Evolutionary conservation across 139 green algal genomes (phyloP), one percentile per base, ranked within the genome.

Genomic region (Chlamydomonas sp.): DNA sequence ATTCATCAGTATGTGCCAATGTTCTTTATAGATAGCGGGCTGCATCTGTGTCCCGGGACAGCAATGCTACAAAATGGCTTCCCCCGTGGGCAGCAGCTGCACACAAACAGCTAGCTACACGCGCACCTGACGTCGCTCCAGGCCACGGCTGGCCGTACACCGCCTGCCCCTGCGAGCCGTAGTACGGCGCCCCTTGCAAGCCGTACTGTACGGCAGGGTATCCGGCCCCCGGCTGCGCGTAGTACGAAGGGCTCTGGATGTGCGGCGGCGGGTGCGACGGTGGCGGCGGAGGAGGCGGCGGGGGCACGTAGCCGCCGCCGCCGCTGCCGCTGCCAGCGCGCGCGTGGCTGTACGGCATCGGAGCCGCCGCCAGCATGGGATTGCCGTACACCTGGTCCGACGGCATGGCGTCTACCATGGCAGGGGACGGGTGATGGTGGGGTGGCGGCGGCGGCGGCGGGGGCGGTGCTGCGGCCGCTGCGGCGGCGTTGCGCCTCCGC

Each of bases 221-320:
- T 10, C 78, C 64, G 63, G 69, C 68, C 17, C 68, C 68, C 15
- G 67, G 12, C 17, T 16, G 16, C 16, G 31, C 31, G 14, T 66
- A 73, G 66, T 62, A 73, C 66, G 57, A 18, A 9, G 18, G 2
- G 58, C 59, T 67, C 58, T 49, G 3, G 58, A 61, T 17, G 77
- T 71, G 82, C 71, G 60, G 72, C 18, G 49, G 18, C 16, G 67
- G 64, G 7, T 31, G 17, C 67, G 68, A 77, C 15, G 76, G 74
- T 66, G 60, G 88, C 57, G 81, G n/a, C 20, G 78, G 74, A 12
- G 84, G 84, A 17, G 84, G 84, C 64, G 58, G 75, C 75, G 69
- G 81, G 57, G 73, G 73, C 8, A 6, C 5, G 8, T 10, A 14
- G 8, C 76, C 66, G 68, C 75, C 67, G 63, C 79, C 78, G 79